Conservation (phyloP, 129 eudicot genomes). For the Escallonia rubra region DNA sequence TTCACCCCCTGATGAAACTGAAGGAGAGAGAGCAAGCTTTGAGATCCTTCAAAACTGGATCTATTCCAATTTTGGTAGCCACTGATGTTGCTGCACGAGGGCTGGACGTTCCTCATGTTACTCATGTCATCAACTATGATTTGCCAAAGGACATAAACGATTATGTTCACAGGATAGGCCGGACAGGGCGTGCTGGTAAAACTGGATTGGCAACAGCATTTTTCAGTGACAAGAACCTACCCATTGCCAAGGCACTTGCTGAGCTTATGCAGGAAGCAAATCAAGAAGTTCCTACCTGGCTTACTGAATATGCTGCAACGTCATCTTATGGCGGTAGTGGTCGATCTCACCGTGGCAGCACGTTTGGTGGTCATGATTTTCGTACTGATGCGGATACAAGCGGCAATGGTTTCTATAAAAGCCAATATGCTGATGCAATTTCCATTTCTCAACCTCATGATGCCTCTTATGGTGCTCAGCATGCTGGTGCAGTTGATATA, state of each 20-base stretch:
- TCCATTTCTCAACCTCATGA: background rate
- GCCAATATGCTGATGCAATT: background rate
- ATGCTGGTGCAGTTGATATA: background rate
- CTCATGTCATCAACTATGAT: constrained; percentile 70
- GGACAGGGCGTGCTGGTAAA: constrained; percentile 80
- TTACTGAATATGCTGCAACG: constrained; percentile 34
- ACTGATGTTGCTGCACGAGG: constrained; percentile 82
- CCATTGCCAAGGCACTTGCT: constrained; percentile 45
- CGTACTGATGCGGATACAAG: constrained; percentile 9
- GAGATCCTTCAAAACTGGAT: constrained; percentile 44
- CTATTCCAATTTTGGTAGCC: constrained; percentile 59
- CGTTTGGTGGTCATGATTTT: constrained; percentile 54
- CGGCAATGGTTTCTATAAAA: constrained; percentile 6
- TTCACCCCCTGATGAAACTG: no score
- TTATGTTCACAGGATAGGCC: constrained; percentile 74
- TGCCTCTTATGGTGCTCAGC: background rate
- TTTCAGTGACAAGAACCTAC: constrained; percentile 35
- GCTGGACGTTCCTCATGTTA: constrained; percentile 57
- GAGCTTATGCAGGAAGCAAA: constrained; percentile 65
- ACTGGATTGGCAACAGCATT: constrained; percentile 77
- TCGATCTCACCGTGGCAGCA: constrained; percentile 29
- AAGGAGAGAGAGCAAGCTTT: constrained; percentile 66
- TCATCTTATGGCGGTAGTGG: constrained; percentile 12
- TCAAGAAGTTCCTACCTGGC: constrained; percentile 67
- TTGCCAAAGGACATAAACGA: constrained; percentile 61